Percentiles rank a stretch among this genome's conserved stretches.
phyloP scores from a whole-genome alignment of 1,284 basidiomycete genomes.

The Melampsora allii-populina region DNA sequence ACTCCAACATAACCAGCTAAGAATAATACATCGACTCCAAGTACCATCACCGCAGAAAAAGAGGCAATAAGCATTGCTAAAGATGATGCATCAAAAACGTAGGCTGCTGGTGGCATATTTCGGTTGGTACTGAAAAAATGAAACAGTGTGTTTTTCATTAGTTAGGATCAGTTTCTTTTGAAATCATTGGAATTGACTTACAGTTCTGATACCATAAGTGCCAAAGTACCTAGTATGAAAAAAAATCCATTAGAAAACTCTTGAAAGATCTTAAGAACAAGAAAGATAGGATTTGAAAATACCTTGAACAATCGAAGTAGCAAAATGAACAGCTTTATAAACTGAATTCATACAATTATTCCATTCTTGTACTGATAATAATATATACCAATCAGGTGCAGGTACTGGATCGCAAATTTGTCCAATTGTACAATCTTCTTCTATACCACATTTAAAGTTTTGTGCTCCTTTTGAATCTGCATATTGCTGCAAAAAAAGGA shows the following conservation, averaged over 20 bases:
- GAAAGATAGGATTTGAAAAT: no score
- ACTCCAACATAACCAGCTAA: background rate
- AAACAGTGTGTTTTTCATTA: background rate
- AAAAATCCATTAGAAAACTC: background rate
- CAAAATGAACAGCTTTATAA: conserved; percentile 11
- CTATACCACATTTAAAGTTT: conserved; percentile 20
- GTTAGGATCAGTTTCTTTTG: background rate
- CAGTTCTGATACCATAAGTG: conserved; percentile 37
- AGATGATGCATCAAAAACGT: background rate
- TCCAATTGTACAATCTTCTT: conserved; percentile 15
- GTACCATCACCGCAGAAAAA: conserved; percentile 1
- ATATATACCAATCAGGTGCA: conserved; percentile 11
- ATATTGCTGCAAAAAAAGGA: conserved; percentile 8
- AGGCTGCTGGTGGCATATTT: conserved; percentile 1
- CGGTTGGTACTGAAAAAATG: conserved; percentile 8
- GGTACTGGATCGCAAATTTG: conserved; percentile 9
- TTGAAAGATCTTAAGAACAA: background rate
- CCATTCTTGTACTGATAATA: conserved; percentile 14
- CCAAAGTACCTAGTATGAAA: conserved; percentile 9
- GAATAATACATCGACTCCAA: background rate
- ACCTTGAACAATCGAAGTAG: conserved; percentile 15
- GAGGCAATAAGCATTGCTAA: conserved; percentile 9
- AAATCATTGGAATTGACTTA: background rate
- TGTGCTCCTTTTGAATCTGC: conserved; percentile 9
- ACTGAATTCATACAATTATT: conserved; percentile 20